A percentile compares a stretch with the other conserved stretches of the same genome.
These are phyloP conservation scores for Paraleonurus japonicus DNA, from an alignment of 257 asterid genomes.

Conservation along the genomic window DNA sequence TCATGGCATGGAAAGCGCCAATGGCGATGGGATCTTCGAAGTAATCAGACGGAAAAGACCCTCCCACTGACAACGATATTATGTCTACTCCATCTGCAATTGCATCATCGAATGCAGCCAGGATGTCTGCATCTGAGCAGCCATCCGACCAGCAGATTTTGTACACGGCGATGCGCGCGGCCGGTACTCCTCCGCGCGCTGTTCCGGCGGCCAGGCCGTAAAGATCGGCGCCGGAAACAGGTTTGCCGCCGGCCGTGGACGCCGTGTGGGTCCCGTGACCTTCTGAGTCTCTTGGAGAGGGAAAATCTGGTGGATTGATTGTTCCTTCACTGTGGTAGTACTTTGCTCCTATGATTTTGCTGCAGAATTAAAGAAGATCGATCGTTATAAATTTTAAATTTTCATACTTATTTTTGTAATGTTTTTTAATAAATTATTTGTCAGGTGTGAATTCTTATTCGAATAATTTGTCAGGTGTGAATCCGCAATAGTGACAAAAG, in stretches of 20 bases:
- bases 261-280: slow-evolving; percentile 70
- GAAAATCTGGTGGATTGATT: slow-evolving; percentile 23
- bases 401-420: too few relatives aligned
- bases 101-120: slow-evolving; percentile 49
- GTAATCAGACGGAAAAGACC: slow-evolving; percentile 27
- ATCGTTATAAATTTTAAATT: too few relatives aligned
- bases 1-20: slow-evolving; percentile 50
- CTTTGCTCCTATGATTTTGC: slow-evolving; percentile 65
- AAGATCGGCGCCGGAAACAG: slow-evolving; percentile 41
- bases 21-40: slow-evolving; percentile 43
- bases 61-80: slow-evolving; percentile 41
- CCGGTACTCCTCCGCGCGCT: slow-evolving; percentile 61
- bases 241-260: slow-evolving; percentile 49
- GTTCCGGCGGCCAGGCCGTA: slow-evolving; percentile 45
- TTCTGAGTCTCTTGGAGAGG: slow-evolving; percentile 54
- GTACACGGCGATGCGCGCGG: slow-evolving; percentile 55
- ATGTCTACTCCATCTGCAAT: slow-evolving; percentile 47
- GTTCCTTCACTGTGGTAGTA: slow-evolving; percentile 43
- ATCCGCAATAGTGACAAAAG: too few relatives aligned
- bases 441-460: too few relatives aligned
- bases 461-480: too few relatives aligned
- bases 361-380: slow-evolving; percentile 17
- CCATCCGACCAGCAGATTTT: slow-evolving; percentile 58
- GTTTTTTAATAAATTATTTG: too few relatives aligned
- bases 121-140: slow-evolving; percentile 45